Base-by-base conservation (phyloP, 495 filamentous ascomycete genomes). In the Trichodelitschia bisporula region DNA sequence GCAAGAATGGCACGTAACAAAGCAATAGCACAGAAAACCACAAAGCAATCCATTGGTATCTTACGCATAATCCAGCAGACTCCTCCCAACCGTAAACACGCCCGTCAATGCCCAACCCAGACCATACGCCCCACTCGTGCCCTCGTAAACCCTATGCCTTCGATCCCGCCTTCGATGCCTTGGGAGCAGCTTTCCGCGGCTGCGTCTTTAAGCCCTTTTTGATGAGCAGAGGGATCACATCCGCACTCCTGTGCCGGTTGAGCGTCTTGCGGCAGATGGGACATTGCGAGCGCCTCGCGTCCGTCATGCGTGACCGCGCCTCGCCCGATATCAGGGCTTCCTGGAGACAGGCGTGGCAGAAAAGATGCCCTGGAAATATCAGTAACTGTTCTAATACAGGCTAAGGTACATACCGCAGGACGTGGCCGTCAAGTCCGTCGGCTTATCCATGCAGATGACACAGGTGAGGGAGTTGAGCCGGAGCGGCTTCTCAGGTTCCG, bases 401-500 rank as follows among this genome's bases (percentile, higher is more conserved):
- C 36, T 18, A 20, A 37, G 19, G 31, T 9, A 60, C 74, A 45
- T 67, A 86, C 80, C 80, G 47, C 80, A 91, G 39, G 71, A 58
- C 1, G 80, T 90, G 25, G 69, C 69, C 1, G 76, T 84, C 36
- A 83, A 46, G 43, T 74, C 59, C 13, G 59, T 71, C 2, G 63
- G 66, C 24, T 64, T 61, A 31, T 89, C 80, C 68, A 90, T 72
- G 55, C 80, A 91, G 30, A 91, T 78, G 18, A 82, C 72, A 36
- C 80, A 91, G 39, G 70, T 58, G 36, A 77, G 53, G 29, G 49
- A 48, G 33, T 62, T 53, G 30, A 76, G 35, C 40, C 61, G 62
- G 30, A 60, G 37, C 20, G 58, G 53, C 35, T 61, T 59, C 26
- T 61, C n/a, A n/a, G n/a, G n/a, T n/a, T n/a, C n/a, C n/a, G n/a